Base-by-base conservation (phyloP, 2,329 filamentous ascomycete species). In the Septoria linicola region DNA sequence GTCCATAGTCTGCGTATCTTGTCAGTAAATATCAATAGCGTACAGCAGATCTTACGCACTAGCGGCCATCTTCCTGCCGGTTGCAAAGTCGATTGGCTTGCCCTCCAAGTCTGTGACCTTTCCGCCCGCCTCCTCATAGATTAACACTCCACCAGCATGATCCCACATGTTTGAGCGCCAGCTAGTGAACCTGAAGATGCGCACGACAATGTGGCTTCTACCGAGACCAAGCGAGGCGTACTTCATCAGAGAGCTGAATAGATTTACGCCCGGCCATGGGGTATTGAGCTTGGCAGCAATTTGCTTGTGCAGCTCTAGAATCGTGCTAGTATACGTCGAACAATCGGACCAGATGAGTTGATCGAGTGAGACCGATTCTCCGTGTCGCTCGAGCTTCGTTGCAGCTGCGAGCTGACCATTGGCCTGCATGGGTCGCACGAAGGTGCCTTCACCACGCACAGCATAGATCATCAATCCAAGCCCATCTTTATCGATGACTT, bases 191-290 rank as follows among this genome's bases (percentile, higher is more conserved):
- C 57, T 57, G 55, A 62, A 62, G 14, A 62, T 58, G 6, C 60
- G 55, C 10, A 62, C 50, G 11, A 59, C 57, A 10, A 62, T 16
- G 21, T 58, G 52, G 32, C 47, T 50, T 27, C 58, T 36, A 7
- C 60, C 60, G 3, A 60, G 46, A 5, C 60, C 60, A 2, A 62
- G 53, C 2, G 59, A 48, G 31, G 58, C 60, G 41, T 62, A 62
- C 44, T 62, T 73, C 70, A 81, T 73, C 59, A 80, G 76, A 47
- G 76, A 72, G 21, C 75, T 75, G 73, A 76, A 80, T 27, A 80
- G 61, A 44, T 79, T 69, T 2, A 75, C 76, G 3, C 69, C 70
- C 1, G 76, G 77, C 74, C 75, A 80, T 1, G 68, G 57, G 1
- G 68, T 69, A 10, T 71, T 71, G 2, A 80, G 59, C 4, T 58